Evolutionary conservation across 2,329 filamentous ascomycete genomes (phyloP), one percentile per base, ranked within the genome.

Genomic region (Aureobasidium sp.): DNA sequence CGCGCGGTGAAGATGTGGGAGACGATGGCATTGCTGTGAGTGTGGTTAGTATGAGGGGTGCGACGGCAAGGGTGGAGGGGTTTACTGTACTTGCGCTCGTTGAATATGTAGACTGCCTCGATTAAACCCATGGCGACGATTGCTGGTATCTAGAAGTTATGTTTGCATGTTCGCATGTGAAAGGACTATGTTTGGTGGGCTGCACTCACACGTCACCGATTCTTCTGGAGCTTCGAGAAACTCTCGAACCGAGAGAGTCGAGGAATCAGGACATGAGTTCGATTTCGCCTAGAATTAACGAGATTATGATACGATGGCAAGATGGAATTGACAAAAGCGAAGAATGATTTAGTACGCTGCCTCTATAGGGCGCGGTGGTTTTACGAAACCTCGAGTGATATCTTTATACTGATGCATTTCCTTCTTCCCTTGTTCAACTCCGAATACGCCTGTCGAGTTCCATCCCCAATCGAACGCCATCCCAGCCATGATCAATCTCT

Each of bases 41-140:
- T 11, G 3, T 37, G 9, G 48, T 63, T 27, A 62, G 41, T 42
- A 11, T 5, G 6, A 25, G 11, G 27, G 13, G 6, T 7, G 41
- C 39, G 13, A 34, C 13, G 34, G 41, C 32, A 42, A 55, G 21
- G 34, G 16, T 27, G 32, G n/a, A 16, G n/a, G 52, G 52, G 3
- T 39, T 54, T 37, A 55, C 55, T 83, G 71, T 79, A 96, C 92
- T 92, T 91, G 77, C 92, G 86, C 80, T 97, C 92, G 83, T 97
- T 92, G 76, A 89, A 97, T 74, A 99, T 91, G 80, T 97, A 93
- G 71, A 99, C 82, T 73, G 93, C 94, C 81, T 97, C 93, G 72
- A 99, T 89, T 72, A 89, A 86, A 78, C 90, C 77, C 78, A 81
- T 81, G 62, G 58, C 75, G 63, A 25, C 21, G 30, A 9, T 45